These are phyloP conservation scores for Zygosaccharomyces bailii DNA, from an alignment of 805 yeast genomes.

Conservation along the genomic window DNA sequence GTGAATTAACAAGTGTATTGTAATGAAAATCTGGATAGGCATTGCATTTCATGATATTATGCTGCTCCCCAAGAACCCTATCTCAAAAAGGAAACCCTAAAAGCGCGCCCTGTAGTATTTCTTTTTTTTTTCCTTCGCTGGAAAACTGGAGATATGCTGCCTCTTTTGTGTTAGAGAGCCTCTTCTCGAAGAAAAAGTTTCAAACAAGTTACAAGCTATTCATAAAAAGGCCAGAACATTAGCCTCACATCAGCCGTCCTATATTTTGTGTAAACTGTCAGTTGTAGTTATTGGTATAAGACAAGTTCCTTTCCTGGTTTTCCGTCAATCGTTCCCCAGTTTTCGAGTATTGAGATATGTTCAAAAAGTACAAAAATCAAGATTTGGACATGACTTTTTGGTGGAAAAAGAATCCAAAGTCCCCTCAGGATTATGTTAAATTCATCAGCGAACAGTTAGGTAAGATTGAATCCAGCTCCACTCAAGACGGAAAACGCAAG, in stretches of 20 bases:
- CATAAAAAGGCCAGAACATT: not conserved
- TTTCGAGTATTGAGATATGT: conserved; percentile 17
- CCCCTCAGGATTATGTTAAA: conserved; percentile 80
- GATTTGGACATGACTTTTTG: conserved; percentile 70
- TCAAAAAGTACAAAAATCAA: conserved; percentile 32
- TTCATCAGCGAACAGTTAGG: conserved; percentile 68
- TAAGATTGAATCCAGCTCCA: conserved; percentile 48
- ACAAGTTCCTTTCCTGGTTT: not conserved
- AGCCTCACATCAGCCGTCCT: too few species aligned
- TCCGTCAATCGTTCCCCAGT: not conserved
- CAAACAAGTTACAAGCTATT: conserved; percentile 1
- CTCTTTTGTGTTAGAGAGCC: not conserved
- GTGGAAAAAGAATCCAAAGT: conserved; percentile 85
- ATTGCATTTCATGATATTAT: too few species aligned
- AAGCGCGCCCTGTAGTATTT: not conserved
- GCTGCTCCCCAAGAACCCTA: not conserved
- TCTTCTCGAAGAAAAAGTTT: not conserved
- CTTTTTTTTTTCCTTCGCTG: not conserved
- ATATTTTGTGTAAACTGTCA: too few species aligned
- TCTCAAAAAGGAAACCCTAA: not conserved
- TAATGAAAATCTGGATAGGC: too few species aligned
- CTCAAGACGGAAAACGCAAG: conserved; percentile 38
- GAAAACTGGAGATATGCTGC: not conserved
- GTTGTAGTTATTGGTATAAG: not conserved
- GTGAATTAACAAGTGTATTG: too few species aligned